These are phyloP conservation scores for Purpureocillium takamizusanense DNA, from an alignment of 2,329 filamentous ascomycete genomes.

Conservation along the genomic window DNA sequence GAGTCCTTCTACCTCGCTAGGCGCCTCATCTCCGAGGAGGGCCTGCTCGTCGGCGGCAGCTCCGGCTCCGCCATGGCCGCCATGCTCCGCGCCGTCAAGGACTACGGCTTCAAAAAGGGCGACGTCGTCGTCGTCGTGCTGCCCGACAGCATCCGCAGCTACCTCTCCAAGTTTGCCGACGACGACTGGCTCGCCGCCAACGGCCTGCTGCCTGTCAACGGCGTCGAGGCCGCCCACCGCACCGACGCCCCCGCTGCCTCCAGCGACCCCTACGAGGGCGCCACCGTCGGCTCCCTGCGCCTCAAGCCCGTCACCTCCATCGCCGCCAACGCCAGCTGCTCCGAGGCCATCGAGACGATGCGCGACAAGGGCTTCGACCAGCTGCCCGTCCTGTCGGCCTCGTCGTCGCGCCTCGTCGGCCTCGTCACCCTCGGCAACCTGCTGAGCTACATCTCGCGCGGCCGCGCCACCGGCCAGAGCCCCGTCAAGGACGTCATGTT, in stretches of 20 bases:
- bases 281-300: constrained; percentile 73
- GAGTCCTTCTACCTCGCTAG: constrained; percentile 89
- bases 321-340: constrained; percentile 58
- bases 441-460: constrained; percentile 78
- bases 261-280: constrained; percentile 64
- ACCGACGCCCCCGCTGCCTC: constrained; percentile 23
- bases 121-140: constrained; percentile 87
- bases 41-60: constrained; percentile 84
- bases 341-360: constrained; percentile 94
- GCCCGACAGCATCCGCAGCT: constrained; percentile 94
- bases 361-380: constrained; percentile 97
- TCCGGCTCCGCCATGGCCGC: constrained; percentile 88
- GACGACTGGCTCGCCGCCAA: constrained; percentile 99
- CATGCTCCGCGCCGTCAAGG: constrained; percentile 66
- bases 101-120: constrained; percentile 67
- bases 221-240: constrained; percentile 36
- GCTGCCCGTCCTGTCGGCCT: constrained; percentile 73
- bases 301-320: constrained; percentile 92
- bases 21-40: constrained; percentile 86
- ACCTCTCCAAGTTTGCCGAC: constrained; percentile 96
- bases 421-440: constrained; percentile 93
- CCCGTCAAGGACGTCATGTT: constrained; percentile 91
- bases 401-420: constrained; percentile 64
- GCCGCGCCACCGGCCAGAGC: constrained; percentile 64
- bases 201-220: constrained; percentile 64